phyloP scores from a whole-genome alignment of 305 asterid genomes.

The Fraxinus baroniana region DNA sequence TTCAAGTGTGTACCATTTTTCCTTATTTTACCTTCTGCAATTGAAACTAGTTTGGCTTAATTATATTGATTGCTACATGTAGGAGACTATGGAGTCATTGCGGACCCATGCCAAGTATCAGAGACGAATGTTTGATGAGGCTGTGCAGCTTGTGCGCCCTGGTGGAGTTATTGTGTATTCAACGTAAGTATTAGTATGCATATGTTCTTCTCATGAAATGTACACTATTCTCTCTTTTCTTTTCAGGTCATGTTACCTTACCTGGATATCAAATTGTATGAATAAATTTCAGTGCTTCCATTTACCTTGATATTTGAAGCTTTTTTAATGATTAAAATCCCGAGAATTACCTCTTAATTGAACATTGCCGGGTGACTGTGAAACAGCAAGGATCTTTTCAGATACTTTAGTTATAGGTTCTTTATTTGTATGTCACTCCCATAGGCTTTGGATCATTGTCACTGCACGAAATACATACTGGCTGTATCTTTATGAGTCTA shows the following conservation, averaged over 20 bases:
- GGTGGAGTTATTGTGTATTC: conserved; percentile 95
- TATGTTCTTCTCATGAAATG: conserved; percentile 11
- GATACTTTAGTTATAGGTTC: neutral
- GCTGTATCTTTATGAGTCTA: neutral
- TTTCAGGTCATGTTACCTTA: neutral
- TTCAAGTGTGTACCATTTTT: neutral
- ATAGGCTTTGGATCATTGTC: neutral
- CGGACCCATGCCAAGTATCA: conserved; percentile 83
- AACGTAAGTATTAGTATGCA: conserved; percentile 55
- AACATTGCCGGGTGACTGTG: neutral
- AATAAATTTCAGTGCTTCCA: neutral
- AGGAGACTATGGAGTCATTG: conserved; percentile 82
- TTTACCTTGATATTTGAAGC: neutral
- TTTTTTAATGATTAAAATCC: neutral
- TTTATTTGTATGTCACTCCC: neutral
- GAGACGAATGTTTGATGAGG: conserved; percentile 90
- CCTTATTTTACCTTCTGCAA: neutral
- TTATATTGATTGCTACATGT: conserved; percentile 19
- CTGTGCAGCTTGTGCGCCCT: conserved; percentile 96
- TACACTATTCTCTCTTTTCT: neutral
- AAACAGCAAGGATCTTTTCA: neutral
- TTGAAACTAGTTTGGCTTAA: conserved; percentile 6
- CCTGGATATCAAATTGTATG: neutral
- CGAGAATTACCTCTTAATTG: neutral
- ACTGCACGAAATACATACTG: neutral